Percentiles rank a stretch among this genome's conserved stretches.
These are phyloP conservation scores for Fusarium coffeatum DNA, from an alignment of 2,329 filamentous ascomycete genomes.

Conservation along the genomic window DNA sequence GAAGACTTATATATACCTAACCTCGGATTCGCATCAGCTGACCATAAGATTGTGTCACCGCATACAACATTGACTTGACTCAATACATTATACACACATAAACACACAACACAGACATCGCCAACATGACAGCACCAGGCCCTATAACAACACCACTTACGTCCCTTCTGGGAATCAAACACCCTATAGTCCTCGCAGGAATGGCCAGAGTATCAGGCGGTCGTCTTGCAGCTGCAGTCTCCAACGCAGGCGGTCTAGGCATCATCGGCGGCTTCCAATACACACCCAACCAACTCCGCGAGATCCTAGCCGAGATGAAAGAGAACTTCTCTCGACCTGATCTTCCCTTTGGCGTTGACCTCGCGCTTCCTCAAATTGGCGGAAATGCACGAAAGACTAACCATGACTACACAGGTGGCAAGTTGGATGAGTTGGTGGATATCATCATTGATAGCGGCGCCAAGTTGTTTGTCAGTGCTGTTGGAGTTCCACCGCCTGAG, in stretches of 20 bases:
- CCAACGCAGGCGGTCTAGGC: conserved; percentile 86
- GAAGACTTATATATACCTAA: neutral
- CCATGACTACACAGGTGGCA: conserved; percentile 93
- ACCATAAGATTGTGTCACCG: neutral
- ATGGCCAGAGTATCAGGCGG: conserved; percentile 90
- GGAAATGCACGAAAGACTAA: conserved; percentile 88
- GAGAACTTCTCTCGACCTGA: conserved; percentile 71
- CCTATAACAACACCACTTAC: conserved; percentile 82
- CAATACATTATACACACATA: neutral
- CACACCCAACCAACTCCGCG: conserved; percentile 78
- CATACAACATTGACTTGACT: neutral
- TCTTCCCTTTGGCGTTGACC: conserved; percentile 89
- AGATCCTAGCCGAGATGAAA: conserved; percentile 90
- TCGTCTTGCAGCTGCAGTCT: conserved; percentile 83
- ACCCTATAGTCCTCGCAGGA: conserved; percentile 91
- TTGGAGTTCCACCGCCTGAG: conserved; percentile 81
- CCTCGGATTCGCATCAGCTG: neutral
- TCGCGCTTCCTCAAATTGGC: conserved; percentile 90
- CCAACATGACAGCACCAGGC: conserved; percentile 56
- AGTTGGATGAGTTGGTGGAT: conserved; percentile 87
- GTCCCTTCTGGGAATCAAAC: conserved; percentile 81
- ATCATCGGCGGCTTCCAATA: conserved; percentile 79
- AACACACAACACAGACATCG: neutral
- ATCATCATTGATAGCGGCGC: conserved; percentile 89
- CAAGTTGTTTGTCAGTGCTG: conserved; percentile 85